Evolutionary conservation across 345 rosid species (phyloP).

Genomic region (Camelina laxa): DNA sequence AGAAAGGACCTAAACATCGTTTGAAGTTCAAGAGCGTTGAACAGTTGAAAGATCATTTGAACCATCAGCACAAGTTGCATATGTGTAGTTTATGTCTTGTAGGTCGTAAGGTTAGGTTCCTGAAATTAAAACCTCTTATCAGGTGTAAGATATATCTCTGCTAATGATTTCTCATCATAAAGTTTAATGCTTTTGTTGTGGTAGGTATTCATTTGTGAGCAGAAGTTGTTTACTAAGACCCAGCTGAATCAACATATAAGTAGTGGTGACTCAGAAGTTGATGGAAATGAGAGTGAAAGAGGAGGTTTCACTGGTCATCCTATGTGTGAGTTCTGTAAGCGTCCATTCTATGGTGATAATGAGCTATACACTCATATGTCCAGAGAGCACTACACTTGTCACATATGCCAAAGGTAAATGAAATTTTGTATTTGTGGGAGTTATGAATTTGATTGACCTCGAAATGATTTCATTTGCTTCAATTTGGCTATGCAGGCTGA

Average conservation of each 20-base stretch:
- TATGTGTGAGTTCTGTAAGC: constrained; percentile 77
- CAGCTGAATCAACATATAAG: constrained; percentile 78
- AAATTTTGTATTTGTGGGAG: not conserved
- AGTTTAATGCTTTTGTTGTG: constrained; percentile 15
- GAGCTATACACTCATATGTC: constrained; percentile 89
- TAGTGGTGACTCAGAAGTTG: constrained; percentile 90
- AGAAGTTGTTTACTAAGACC: constrained; percentile 72
- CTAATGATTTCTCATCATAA: not conserved
- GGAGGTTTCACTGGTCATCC: constrained; percentile 97
- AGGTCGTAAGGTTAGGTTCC: constrained; percentile 72
- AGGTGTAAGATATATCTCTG: not conserved
- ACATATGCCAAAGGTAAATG: constrained; percentile 82
- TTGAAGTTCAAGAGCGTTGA: constrained; percentile 71
- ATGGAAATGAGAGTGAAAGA: constrained; percentile 89
- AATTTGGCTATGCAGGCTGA: constrained; percentile 60
- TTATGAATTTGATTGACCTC: constrained; percentile 3
- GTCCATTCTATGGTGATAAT: constrained; percentile 85
- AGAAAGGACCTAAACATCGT: constrained; percentile 54
- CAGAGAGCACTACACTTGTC: constrained; percentile 85
- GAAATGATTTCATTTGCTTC: not conserved
- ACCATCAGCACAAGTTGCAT: constrained; percentile 65
- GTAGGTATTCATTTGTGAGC: constrained; percentile 89
- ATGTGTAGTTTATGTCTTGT: constrained; percentile 93
- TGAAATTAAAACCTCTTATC: not conserved
- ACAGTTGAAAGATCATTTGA: constrained; percentile 81